Percentiles rank a stretch among this genome's conserved stretches.
Evolutionary conservation across 2,329 filamentous ascomycete genomes (phyloP).

Genomic region (Biscogniauxia sp.): DNA sequence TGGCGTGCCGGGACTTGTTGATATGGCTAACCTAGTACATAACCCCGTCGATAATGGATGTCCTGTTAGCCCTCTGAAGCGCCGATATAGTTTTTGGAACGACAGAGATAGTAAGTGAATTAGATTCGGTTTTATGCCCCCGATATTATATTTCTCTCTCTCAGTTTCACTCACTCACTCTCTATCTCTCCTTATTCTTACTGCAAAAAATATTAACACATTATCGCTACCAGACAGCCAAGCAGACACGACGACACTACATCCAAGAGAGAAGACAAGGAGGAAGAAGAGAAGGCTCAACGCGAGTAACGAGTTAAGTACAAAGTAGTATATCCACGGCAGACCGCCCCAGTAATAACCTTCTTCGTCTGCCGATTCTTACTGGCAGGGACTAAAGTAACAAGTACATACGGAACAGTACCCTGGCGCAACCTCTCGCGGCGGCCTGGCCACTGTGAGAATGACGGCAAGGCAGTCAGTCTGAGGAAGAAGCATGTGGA

Average conservation of each 20-base stretch:
- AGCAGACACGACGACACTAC: not conserved
- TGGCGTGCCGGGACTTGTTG: slow-evolving; percentile 29
- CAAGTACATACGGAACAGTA: slow-evolving; percentile 17
- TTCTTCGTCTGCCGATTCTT: slow-evolving; percentile 31
- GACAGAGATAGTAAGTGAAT: not conserved
- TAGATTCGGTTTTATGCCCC: not conserved
- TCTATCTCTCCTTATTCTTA: not conserved
- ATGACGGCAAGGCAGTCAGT: slow-evolving; percentile 26
- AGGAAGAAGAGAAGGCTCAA: not conserved
- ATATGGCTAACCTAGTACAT: slow-evolving; percentile 13
- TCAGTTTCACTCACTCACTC: too few relatives aligned
- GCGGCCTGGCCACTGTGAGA: slow-evolving; percentile 25
- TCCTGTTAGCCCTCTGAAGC: slow-evolving; percentile 10
- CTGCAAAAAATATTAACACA: not conserved
- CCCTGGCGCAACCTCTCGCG: slow-evolving; percentile 20
- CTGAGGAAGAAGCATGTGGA: slow-evolving; percentile 20
- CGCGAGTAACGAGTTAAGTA: not conserved
- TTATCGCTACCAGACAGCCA: not conserved
- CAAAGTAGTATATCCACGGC: slow-evolving; percentile 15
- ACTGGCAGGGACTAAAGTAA: slow-evolving; percentile 19
- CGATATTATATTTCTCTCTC: not conserved
- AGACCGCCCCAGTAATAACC: slow-evolving; percentile 18
- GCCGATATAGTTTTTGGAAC: slow-evolving; percentile 10
- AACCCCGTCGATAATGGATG: slow-evolving; percentile 16
- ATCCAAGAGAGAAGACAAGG: not conserved